phyloP scores from a whole-genome alignment of 441 rosid species.

The Aquilaria agallochum region DNA sequence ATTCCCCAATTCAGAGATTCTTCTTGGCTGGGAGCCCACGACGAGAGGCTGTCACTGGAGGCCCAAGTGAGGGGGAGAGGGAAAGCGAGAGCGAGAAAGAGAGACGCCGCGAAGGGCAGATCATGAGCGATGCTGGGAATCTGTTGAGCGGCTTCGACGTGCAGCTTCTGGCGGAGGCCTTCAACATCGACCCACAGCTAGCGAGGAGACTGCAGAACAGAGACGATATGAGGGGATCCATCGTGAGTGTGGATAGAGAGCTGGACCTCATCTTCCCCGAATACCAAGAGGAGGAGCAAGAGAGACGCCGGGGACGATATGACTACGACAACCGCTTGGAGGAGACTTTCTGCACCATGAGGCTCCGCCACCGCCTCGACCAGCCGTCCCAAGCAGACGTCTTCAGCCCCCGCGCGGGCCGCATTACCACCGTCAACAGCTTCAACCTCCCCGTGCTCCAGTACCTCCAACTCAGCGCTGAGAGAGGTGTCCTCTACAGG shows the following conservation, averaged over 20 bases:
- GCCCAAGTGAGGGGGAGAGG: neutral
- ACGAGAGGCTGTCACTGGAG: conserved; percentile 17
- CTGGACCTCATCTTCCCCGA: conserved; percentile 24
- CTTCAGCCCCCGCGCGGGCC: conserved; percentile 47
- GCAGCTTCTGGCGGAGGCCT: conserved; percentile 25
- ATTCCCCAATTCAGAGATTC: conserved; percentile 31
- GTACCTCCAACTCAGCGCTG: conserved; percentile 42
- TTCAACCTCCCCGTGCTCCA: conserved; percentile 40
- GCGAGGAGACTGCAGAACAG: conserved; percentile 26
- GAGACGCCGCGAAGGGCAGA: neutral
- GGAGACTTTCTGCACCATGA: conserved; percentile 47
- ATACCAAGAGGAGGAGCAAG: conserved; percentile 9
- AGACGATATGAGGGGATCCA: conserved; percentile 38
- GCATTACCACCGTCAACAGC: conserved; percentile 39
- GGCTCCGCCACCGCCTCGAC: conserved; percentile 27
- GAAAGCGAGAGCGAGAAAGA: neutral
- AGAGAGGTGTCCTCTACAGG: conserved; percentile 39
- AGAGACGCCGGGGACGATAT: neutral
- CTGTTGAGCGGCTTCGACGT: conserved; percentile 31
- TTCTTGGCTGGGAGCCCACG: conserved; percentile 52
- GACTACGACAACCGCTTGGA: conserved; percentile 34
- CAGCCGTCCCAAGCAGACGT: conserved; percentile 33
- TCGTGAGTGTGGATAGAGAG: conserved; percentile 22
- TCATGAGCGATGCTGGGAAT: conserved; percentile 19
- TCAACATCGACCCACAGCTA: conserved; percentile 23